phyloP scores from a whole-genome alignment of 164 flowering plant genomes.

The Vitis rupestris region DNA sequence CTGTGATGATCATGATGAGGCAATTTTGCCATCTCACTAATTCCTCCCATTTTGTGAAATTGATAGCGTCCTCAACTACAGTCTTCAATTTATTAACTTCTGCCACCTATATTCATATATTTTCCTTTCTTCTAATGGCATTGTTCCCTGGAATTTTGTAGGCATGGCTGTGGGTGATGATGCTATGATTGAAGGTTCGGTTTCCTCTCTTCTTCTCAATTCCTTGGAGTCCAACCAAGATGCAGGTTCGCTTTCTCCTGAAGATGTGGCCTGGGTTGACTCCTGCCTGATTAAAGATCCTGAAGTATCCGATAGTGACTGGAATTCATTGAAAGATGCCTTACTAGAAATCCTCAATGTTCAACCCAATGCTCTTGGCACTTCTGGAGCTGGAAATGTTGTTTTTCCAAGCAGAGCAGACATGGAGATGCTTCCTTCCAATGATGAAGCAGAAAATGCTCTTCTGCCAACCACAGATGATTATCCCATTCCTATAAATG shows the following conservation, averaged over 20 bases:
- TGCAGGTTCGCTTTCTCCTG: slow-evolving; percentile 39
- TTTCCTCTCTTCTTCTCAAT: slow-evolving; percentile 19
- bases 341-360: slow-evolving; percentile 37
- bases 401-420: slow-evolving; percentile 11
- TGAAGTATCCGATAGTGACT: slow-evolving; percentile 30
- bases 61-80: not conserved
- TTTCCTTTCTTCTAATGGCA: slow-evolving; percentile 2
- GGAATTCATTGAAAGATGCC: slow-evolving; percentile 54
- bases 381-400: slow-evolving; percentile 13
- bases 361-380: slow-evolving; percentile 14
- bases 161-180: slow-evolving; percentile 36
- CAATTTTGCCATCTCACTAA: no score
- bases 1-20: no score
- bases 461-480: slow-evolving; percentile 5
- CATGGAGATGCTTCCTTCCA: slow-evolving; percentile 5
- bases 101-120: not conserved
- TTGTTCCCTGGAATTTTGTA: not conserved
- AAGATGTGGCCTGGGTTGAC: slow-evolving; percentile 71
- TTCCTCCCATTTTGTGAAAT: no score
- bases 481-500: slow-evolving; percentile 2
- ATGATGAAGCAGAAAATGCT: slow-evolving; percentile 1
- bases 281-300: slow-evolving; percentile 56
- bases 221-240: slow-evolving; percentile 13
- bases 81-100: not conserved
- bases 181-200: slow-evolving; percentile 21